These are phyloP conservation scores for Cryomyces antarcticus DNA, from an alignment of 495 filamentous ascomycete species.

Conservation along the genomic window DNA sequence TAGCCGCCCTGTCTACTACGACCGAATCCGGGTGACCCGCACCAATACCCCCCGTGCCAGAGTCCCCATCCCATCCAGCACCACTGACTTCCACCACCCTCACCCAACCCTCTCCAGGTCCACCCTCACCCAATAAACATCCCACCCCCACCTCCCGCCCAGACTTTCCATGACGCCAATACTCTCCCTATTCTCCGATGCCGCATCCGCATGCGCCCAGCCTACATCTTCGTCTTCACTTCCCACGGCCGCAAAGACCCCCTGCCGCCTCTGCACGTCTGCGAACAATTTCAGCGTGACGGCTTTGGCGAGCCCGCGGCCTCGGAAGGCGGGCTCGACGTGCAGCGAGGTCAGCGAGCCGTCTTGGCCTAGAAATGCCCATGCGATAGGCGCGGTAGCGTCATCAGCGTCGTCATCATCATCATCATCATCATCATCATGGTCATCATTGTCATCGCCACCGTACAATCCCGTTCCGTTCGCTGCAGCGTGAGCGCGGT, in stretches of 20 bases:
- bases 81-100: neutral
- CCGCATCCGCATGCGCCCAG: constrained; percentile 19
- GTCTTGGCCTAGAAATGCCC: constrained; percentile 20
- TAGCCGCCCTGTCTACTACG: too few species aligned
- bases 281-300: constrained; percentile 14
- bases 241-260: constrained; percentile 3
- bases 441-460: constrained; percentile 6
- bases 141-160: constrained; percentile 13
- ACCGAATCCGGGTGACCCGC: too few species aligned
- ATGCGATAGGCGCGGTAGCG: constrained; percentile 8
- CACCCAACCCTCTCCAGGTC: constrained; percentile 8
- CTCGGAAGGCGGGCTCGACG: constrained; percentile 13
- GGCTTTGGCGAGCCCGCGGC: constrained; percentile 17
- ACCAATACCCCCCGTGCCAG: too few species aligned
- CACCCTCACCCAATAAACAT: constrained; percentile 18
- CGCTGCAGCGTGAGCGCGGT: too few species aligned
- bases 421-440: constrained; percentile 3
- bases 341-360: constrained; percentile 14
- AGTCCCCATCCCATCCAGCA: too few species aligned
- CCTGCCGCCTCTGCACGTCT: constrained; percentile 4
- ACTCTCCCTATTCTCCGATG: constrained; percentile 15
- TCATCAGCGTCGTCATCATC: neutral
- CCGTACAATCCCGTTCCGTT: constrained; percentile 1
- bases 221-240: constrained; percentile 3
- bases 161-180: constrained; percentile 14